Percentiles rank a stretch among this genome's conserved stretches.
These are phyloP conservation scores for Vitis riparia DNA, from an alignment of 164 flowering plant species.

Conservation along the genomic window DNA sequence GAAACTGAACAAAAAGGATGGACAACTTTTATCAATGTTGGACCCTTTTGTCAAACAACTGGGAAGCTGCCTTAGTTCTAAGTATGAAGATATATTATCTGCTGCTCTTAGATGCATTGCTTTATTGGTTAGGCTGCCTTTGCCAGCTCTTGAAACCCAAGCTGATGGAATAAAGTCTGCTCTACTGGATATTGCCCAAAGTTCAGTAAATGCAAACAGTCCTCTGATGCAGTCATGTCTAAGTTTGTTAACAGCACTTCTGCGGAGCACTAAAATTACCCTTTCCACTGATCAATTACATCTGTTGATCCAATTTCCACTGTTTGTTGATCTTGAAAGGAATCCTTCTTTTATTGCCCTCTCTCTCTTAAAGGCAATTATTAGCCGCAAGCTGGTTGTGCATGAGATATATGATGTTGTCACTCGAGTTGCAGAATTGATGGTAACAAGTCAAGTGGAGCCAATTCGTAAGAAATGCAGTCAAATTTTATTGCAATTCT, in stretches of 20 bases:
- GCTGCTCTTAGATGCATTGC: slow-evolving; percentile 66
- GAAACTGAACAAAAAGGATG: slow-evolving; percentile 51
- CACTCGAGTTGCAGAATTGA: slow-evolving; percentile 62
- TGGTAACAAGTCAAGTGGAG: slow-evolving; percentile 80
- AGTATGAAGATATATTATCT: slow-evolving; percentile 74
- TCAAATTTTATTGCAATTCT: slow-evolving; percentile 74
- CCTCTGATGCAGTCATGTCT: slow-evolving; percentile 71
- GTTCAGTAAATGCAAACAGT: slow-evolving; percentile 45
- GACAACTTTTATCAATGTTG: slow-evolving; percentile 51
- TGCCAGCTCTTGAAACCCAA: slow-evolving; percentile 65
- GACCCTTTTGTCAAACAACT: slow-evolving; percentile 78
- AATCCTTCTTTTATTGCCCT: slow-evolving; percentile 76
- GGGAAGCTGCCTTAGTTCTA: slow-evolving; percentile 65
- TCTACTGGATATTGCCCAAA: slow-evolving; percentile 67
- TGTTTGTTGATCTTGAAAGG: slow-evolving; percentile 82
- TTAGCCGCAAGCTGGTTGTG: slow-evolving; percentile 65
- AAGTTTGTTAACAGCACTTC: slow-evolving; percentile 63
- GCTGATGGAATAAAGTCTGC: slow-evolving; percentile 68
- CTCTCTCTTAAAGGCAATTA: slow-evolving; percentile 75
- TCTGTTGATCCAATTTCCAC: slow-evolving; percentile 69
- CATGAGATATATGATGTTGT: slow-evolving; percentile 89
- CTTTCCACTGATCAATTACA: slow-evolving; percentile 75
- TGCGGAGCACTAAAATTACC: slow-evolving; percentile 57
- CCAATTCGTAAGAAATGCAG: slow-evolving; percentile 75
- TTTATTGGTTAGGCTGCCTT: slow-evolving; percentile 64